phyloP scores from a whole-genome alignment of 2,329 filamentous ascomycete genomes.

The Curvularia verruculosa region DNA sequence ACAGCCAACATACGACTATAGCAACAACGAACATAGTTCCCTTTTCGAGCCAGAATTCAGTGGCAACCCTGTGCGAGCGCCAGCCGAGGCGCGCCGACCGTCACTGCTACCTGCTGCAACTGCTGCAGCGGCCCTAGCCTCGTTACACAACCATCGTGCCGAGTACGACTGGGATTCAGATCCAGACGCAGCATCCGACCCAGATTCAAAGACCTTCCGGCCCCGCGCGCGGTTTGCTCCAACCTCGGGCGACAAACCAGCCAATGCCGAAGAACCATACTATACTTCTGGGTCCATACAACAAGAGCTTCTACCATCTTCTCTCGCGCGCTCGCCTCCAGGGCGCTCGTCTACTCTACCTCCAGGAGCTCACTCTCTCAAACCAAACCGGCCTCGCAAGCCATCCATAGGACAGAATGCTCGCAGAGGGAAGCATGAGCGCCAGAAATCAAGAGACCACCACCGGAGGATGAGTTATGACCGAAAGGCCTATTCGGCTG shows the following conservation, averaged over 20 bases:
- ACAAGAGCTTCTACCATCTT: slow-evolving; percentile 81
- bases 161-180: slow-evolving; percentile 61
- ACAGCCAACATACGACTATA: slow-evolving; percentile 53
- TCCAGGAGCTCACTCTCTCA: slow-evolving; percentile 76
- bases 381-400: slow-evolving; percentile 77
- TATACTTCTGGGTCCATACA: slow-evolving; percentile 62
- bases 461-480: slow-evolving; percentile 74
- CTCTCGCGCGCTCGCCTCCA: slow-evolving; percentile 79
- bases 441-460: slow-evolving; percentile 76
- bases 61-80: slow-evolving; percentile 69
- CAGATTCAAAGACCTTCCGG: slow-evolving; percentile 46
- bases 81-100: slow-evolving; percentile 71
- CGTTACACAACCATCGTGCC: slow-evolving; percentile 79
- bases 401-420: slow-evolving; percentile 83
- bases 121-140: slow-evolving; percentile 84
- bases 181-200: slow-evolving; percentile 48
- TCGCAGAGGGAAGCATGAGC: slow-evolving; percentile 78
- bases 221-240: slow-evolving; percentile 50
- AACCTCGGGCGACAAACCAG: slow-evolving; percentile 70
- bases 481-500: slow-evolving; percentile 83
- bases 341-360: slow-evolving; percentile 88
- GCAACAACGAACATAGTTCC: slow-evolving; percentile 64
- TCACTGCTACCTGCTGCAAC: slow-evolving; percentile 71
- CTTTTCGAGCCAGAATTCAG: slow-evolving; percentile 71
- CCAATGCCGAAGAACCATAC: slow-evolving; percentile 58